Conservation (phyloP, 805 yeast genomes). For the Tetrapisispora pingtungensis region DNA sequence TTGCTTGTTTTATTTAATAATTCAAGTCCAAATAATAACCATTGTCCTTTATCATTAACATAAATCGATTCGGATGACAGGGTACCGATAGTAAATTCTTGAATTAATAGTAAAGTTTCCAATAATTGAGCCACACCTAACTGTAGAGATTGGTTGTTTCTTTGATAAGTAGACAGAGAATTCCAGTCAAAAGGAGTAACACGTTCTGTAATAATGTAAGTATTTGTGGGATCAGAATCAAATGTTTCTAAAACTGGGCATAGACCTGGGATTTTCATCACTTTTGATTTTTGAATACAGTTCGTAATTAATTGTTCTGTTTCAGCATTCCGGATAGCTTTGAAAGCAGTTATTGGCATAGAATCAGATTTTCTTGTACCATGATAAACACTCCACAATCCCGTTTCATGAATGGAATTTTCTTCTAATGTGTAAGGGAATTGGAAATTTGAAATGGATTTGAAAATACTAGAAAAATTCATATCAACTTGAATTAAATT, state of each 20-base stretch:
- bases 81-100: constrained; percentile 51
- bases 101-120: constrained; percentile 19
- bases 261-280: constrained; percentile 26
- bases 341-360: constrained; percentile 21
- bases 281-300: constrained; percentile 19
- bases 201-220: constrained; percentile 22
- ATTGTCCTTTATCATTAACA: constrained; percentile 63
- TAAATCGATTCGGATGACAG: constrained; percentile 48
- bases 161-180: constrained; percentile 4
- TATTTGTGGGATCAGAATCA: constrained; percentile 18
- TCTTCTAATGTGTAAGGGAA: constrained; percentile 24
- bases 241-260: constrained; percentile 22
- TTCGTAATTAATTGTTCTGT: constrained; percentile 14
- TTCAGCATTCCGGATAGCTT: constrained; percentile 11
- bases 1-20: constrained; percentile 28
- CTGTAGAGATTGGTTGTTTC: constrained; percentile 12
- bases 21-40: constrained; percentile 82
- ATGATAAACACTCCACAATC: constrained; percentile 21
- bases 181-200: constrained; percentile 17
- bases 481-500: constrained; percentile 4
- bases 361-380: constrained; percentile 24
- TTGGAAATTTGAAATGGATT: constrained; percentile 25
- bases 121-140: constrained; percentile 21
- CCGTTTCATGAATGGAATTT: constrained; percentile 14
- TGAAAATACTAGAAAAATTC: constrained; percentile 26